Evolutionary conservation across 2,329 filamentous ascomycete genomes (phyloP), one percentile per base, ranked within the genome.

Genomic region (Venturiaceae sp.): DNA sequence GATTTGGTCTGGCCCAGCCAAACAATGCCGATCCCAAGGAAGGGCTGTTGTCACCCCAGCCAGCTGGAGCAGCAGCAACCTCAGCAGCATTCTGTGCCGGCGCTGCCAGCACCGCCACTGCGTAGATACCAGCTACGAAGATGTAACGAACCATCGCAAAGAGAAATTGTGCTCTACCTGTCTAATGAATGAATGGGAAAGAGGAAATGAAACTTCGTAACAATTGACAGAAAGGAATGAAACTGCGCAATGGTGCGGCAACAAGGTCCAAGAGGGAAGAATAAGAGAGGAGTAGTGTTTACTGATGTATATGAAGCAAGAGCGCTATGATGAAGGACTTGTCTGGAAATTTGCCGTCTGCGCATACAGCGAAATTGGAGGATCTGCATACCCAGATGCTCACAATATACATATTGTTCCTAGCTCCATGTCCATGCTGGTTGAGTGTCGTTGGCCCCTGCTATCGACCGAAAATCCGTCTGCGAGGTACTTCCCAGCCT

Each of bases 41-140:
- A 6, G 41, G 23, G 11, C 1, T 30, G 2, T 16, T 16, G 11
- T 50, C 26, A 13, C 44, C 8, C 23, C 14, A n/a, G 26, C 44
- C 44, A 30, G 41, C 41, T 46, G 41, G 41, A 46, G 44, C 44
- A 50, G 36, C 36, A 39, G 54, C 36, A 46, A 44, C n/a, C n/a
- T n/a, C n/a, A n/a, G n/a, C n/a, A n/a, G 33, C 28, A 28, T 19
- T 34, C 28, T 41, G 54, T 21, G 13, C 54, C n/a, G 54, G 54
- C 28, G 54, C 54, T 16, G 54, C 36, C 36, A 56, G 36, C 54
- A 37, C 54, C 28, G 39, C 36, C 28, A 30, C 26, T 26, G n/a
- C 36, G 37, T 56, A 56, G 37, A 44, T 5, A 46, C 54, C 54
- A 44, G 36, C 54, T 30, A 56, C 54, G 32, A 39, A 33, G 26